Conservation (phyloP, 2,329 filamentous ascomycete species). For the Blastomyces silverae region DNA sequence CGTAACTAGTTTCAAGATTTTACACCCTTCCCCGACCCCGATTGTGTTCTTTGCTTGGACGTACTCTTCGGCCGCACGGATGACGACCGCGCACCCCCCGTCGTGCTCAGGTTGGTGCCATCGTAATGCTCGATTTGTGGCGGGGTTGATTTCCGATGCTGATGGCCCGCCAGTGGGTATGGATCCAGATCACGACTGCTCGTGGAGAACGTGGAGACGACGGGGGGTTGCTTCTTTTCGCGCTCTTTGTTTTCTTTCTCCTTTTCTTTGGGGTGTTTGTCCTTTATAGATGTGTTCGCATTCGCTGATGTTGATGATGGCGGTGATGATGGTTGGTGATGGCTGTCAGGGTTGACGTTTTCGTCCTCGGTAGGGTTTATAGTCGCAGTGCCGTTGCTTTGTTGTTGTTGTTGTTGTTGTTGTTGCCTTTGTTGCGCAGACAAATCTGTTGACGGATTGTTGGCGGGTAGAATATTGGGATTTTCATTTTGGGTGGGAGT, state of each 20-base stretch:
- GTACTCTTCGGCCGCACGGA: constrained; percentile 21
- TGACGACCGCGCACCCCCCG: constrained; percentile 15
- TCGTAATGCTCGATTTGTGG: constrained; percentile 27
- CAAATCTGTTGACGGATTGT: constrained; percentile 16
- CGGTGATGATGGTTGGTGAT: neutral
- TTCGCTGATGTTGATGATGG: neutral
- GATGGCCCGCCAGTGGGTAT: constrained; percentile 34
- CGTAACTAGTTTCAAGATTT: neutral
- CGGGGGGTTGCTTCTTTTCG: constrained; percentile 36
- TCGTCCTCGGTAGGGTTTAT: neutral
- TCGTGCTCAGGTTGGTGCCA: constrained; percentile 18
- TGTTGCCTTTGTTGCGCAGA: constrained; percentile 28
- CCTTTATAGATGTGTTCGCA: neutral
- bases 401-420: constrained; percentile 19
- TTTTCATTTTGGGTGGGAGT: constrained; percentile 31
- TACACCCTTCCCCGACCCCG: constrained; percentile 12
- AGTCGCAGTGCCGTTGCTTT: constrained; percentile 13
- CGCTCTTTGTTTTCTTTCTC: constrained; percentile 13
- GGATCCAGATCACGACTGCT: constrained; percentile 47
- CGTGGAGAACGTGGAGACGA: constrained; percentile 48
- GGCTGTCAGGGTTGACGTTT: neutral
- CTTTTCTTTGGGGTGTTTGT: constrained; percentile 12
- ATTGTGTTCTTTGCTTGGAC: constrained; percentile 17
- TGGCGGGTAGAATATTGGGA: constrained; percentile 12
- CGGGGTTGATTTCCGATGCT: constrained; percentile 24